These are phyloP conservation scores for Juncus inflexus DNA, from an alignment of 176 grass and related monocot species.

Conservation along the genomic window DNA sequence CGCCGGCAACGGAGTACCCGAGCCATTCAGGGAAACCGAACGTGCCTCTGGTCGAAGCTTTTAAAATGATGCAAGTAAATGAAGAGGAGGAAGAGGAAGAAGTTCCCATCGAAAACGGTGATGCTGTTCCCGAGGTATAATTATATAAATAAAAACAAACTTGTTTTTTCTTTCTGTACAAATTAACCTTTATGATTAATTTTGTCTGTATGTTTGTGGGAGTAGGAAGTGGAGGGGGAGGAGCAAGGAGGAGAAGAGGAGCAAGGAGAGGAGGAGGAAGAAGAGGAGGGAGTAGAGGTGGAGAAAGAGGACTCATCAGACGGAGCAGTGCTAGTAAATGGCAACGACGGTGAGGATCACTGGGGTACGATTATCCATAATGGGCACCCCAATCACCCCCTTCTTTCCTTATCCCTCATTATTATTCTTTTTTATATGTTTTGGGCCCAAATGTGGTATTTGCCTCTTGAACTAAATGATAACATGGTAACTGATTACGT, in stretches of 20 bases:
- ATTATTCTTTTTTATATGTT: too few relatives aligned
- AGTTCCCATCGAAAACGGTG: conserved; percentile 53
- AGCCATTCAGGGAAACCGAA: conserved; percentile 62
- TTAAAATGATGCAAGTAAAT: conserved; percentile 75
- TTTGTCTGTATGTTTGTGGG: neutral
- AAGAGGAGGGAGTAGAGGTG: conserved; percentile 62
- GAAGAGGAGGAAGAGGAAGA: conserved; percentile 39
- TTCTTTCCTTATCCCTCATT: too few relatives aligned
- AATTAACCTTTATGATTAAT: conserved; percentile 7
- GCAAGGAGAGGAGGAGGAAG: conserved; percentile 42
- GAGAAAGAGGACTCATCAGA: conserved; percentile 59
- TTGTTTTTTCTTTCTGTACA: too few relatives aligned
- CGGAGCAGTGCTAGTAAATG: conserved; percentile 68
- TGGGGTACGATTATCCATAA: conserved; percentile 57
- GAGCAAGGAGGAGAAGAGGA: conserved; percentile 38
- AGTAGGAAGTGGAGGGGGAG: conserved; percentile 1
- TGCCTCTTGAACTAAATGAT: too few relatives aligned
- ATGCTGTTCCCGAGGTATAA: conserved; percentile 43
- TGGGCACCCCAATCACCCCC: conserved; percentile 21
- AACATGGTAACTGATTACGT: conserved; percentile 2
- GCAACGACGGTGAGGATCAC: conserved; percentile 87
- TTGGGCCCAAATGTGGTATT: too few relatives aligned
- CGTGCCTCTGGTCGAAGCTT: conserved; percentile 73
- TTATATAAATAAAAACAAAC: too few relatives aligned
- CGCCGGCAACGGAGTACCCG: conserved; percentile 64